Evolutionary conservation across 2,329 filamentous ascomycete species (phyloP).

Genomic region (Fusarium pininemorale): DNA sequence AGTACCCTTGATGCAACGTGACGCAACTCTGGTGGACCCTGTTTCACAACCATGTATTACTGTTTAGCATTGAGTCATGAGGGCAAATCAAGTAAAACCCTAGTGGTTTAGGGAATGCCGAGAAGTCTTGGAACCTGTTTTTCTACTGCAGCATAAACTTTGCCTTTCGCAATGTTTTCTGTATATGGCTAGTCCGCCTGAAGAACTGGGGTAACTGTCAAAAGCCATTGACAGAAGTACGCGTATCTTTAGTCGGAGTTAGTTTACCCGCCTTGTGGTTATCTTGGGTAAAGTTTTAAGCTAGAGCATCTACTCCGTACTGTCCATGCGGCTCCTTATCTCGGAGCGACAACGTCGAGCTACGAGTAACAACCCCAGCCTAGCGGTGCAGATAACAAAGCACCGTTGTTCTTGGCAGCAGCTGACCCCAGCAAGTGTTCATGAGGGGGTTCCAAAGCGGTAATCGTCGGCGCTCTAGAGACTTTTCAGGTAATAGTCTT

Average conservation of each 20-base stretch:
- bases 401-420: too few species aligned
- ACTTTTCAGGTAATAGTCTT: rapidly evolving
- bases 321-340: background rate
- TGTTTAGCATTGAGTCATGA: background rate
- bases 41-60: background rate
- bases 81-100: background rate
- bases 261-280: background rate
- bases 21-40: background rate
- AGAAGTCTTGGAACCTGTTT: background rate
- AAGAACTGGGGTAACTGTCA: background rate
- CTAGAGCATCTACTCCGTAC: too few species aligned
- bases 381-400: background rate
- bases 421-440: background rate
- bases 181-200: background rate
- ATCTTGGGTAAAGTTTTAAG: too few species aligned
- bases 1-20: background rate
- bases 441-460: rapidly evolving
- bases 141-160: background rate
- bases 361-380: background rate
- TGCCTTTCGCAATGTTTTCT: background rate
- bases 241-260: background rate
- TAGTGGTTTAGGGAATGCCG: background rate
- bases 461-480: rapidly evolving
- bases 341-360: background rate
- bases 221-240: too few species aligned